Base-by-base conservation (phyloP, 495 filamentous ascomycete species). In the Penicillium odoratum region DNA sequence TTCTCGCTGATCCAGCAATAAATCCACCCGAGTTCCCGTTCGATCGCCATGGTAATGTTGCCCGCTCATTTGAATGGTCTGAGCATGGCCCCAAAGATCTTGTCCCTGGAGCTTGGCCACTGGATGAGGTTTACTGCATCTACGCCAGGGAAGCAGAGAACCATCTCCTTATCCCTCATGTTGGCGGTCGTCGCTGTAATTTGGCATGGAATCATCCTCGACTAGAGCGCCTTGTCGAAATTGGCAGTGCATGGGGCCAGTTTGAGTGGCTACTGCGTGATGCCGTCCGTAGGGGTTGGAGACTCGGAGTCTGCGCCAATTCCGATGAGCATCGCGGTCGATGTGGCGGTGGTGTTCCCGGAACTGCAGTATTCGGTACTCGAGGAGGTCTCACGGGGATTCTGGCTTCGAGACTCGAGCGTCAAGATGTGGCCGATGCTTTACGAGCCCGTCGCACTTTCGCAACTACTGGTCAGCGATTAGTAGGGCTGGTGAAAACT, bases 301-400 rank as follows among this genome's bases (percentile, higher is more conserved):
- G 54, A 40, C 40, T 66, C 2, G 63, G 63, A 26, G 63, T 66
- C 3, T 62, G 46, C 40, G 63, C 63, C 33, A 66, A 66, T 49
- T 66, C 63, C 16, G 59, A 66, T 38, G 63, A 66, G 47, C 59
- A 66, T 48, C 63, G 63, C n/a, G 63, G 63, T 29, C 59, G 63
- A 30, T 66, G 63, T 34, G 63, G 63, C 34, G 63, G 59, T 48
- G 63, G 63, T 52, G 63, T 66, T 36, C 59, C 63, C 25, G 63
- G 63, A 16, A 66, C 59, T 4, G 63, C 59, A 15, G 63, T 66
- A 0, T 66, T 63, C 31, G 60, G 64, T 51, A 62, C 56, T 15
- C 50, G 60, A 25, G 66, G 66, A n/a, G 66, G 66, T 0, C 38
- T 69, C 1, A 69, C 60, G 10, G 63, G 66, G 15, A 62, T 66